Base-by-base conservation (phyloP, 2,329 filamentous ascomycete genomes). In the Penicillium digitatum region DNA sequence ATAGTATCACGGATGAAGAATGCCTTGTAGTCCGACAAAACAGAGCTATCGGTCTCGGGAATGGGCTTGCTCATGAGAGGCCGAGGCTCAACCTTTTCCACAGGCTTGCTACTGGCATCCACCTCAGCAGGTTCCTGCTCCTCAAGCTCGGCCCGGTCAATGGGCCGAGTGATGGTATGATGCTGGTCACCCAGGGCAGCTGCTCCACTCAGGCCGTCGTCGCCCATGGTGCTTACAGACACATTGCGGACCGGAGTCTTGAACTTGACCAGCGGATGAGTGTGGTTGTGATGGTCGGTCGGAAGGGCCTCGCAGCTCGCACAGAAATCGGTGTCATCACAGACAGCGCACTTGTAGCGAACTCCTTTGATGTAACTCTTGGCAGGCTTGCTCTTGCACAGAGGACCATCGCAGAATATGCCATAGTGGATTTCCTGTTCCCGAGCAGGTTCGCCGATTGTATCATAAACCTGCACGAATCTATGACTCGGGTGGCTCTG, bases 201-300 rank as follows among this genome's bases (percentile, higher is more conserved):
- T 40, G 74, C 75, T 56, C 83, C 80, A 48, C 88, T 88, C 63
- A 85, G 79, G 56, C 82, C 82, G 65, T 90, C 85, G 74, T 95
- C 90, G 50, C 87, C 88, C 60, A 88, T 81, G 9, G 93, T 97
- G 47, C 86, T 92, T 49, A 99, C 89, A 59, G 84, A 92, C 34
- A 96, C 89, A 63, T 89, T 87, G 63, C 90, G 88, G 46, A 99
- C 87, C 10, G 93, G 89, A 2, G 89, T 95, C 82, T 90, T 95
- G 80, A 99, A 91, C 78, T 96, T 96, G 79, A 99, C 91, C 65
- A 99, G 79, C 27, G 94, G 94, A 67, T 99, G 94, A n/a, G 92
- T 95, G 74, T 86, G 87, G 79, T 97, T 96, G 79, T 99, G 94
- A 22, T 78, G 79, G 73, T 95, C 93, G 61, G 80, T 80, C 8